Evolutionary conservation across 1,139 yeast species (phyloP), one percentile per base, ranked within the genome.

Genomic region (Spathaspora jeffriesii): DNA sequence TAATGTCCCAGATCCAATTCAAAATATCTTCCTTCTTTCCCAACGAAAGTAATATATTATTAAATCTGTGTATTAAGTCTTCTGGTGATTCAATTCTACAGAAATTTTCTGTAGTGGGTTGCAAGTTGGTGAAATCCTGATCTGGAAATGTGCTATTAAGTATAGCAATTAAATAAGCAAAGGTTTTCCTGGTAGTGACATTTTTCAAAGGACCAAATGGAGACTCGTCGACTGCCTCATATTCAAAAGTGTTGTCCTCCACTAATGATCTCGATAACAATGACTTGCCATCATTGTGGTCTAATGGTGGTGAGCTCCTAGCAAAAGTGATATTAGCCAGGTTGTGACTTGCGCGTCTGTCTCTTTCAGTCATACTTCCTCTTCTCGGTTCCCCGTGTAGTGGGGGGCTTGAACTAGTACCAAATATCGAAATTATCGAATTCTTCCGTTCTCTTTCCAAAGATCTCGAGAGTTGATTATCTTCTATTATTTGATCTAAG

Each of bases 161-260:
- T 32, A 93, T 92, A 2, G 96, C 95, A 50, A 93, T 88, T 47
- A 93, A 72, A 63, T 92, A 89, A 0, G 97, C 95, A 73, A 93
- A 93, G 1, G 93, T 85, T 65, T 89, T 85, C 54, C 97, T 79
- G 28, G 96, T 87, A 1, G 96, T 83, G 5, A 86, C 82, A 56
- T 85, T 87, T 59, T 86, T 88, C 43, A 93, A 75, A 0, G 98
- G 96, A 0, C 99, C 99, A 70, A 93, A 93, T 0, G 99, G 99
- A 1, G 97, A 89, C 31, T 75, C 76, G 47, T 79, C 84, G 37
- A 64, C 50, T n/a, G 62, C 56, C 6, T 62, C 63, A 40, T 57
- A 49, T 15, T 63, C 69, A 40, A 53, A 48, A 3, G 64, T 55
- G 8, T 57, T 55, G 25, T 60, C 68, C 7, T 54, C 54, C 40